Evolutionary conservation across 2,329 filamentous ascomycete genomes (phyloP).

Genomic region (Colletotrichum eremochloae): DNA sequence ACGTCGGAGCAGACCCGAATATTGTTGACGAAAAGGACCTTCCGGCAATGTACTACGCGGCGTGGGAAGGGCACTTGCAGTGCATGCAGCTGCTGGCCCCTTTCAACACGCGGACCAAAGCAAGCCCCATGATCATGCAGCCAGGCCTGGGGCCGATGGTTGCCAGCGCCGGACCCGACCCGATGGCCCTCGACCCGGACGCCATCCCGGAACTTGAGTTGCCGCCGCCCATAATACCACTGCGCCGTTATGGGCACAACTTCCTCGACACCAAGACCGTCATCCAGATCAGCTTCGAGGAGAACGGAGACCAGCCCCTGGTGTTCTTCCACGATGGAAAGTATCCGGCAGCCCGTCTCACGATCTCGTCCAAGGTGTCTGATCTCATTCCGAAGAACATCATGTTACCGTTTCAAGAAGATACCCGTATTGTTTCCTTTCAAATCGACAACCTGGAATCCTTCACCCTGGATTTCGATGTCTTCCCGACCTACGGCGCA

Average conservation of each 20-base stretch:
- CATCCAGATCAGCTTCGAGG: constrained; percentile 91
- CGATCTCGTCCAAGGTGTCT: constrained; percentile 95
- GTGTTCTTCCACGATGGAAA: constrained; percentile 98
- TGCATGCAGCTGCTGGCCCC: constrained; percentile 91
- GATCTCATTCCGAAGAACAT: constrained; percentile 97
- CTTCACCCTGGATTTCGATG: constrained; percentile 96
- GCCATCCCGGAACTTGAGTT: constrained; percentile 92
- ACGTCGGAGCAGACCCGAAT: constrained; percentile 81
- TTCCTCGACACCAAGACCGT: constrained; percentile 98
- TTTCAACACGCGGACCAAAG: constrained; percentile 59
- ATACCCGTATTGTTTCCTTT: constrained; percentile 93
- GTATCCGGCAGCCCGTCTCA: constrained; percentile 93
- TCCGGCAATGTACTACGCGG: constrained; percentile 97
- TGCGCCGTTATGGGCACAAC: constrained; percentile 96
- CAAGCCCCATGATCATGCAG: constrained; percentile 61
- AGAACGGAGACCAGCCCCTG: constrained; percentile 79
- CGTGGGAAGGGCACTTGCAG: constrained; percentile 95
- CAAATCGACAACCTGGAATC: constrained; percentile 94
- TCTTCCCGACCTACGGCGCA: constrained; percentile 96
- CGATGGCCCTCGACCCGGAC: constrained; percentile 82
- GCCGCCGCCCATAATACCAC: constrained; percentile 94
- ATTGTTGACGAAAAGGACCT: constrained; percentile 92
- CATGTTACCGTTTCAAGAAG: constrained; percentile 94
- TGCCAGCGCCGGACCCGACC: constrained; percentile 65
- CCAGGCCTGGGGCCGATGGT: constrained; percentile 59